Evolutionary conservation across 768 basidiomycete genomes (phyloP), one percentile per base, ranked within the genome.

Genomic region (Ramaria rubella): DNA sequence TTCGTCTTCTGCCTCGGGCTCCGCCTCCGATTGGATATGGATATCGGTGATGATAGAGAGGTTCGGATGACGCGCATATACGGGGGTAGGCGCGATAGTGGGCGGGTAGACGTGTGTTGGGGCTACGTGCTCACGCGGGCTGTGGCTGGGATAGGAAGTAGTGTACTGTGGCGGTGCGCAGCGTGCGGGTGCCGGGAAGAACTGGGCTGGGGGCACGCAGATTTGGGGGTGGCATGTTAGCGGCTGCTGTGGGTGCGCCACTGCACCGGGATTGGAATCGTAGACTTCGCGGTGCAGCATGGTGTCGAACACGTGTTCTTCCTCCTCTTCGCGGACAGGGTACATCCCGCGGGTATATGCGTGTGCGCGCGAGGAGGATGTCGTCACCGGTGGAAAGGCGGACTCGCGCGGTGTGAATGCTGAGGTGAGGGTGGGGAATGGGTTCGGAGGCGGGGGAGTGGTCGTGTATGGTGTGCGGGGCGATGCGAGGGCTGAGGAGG

Each of bases 11-110:
- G n/a, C n/a, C n/a, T n/a, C n/a, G 34, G 34, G 17, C 7, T 17
- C 17, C 8, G 34, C 19, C 15, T 23, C 14, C 21, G 38, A 52
- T 23, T 38, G 19, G n/a, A 24, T 5, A 31, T 14, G 43, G 26
- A 56, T 43, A 33, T 56, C 55, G 19, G 55, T 56, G 2, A 56
- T 56, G 26, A 56, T 56, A 12, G 55, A 56, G 15, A 56, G 36
- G 31, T 30, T 56, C 27, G 55, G 55, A 19, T 46, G 55, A 1
- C 55, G 55, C 33, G 55, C 55, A 46, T 56, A 53, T 53, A 53
- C 19, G 2, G 52, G 52, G 31, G 36, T 53, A 23, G 52, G 52
- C 17, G 52, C 52, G 34, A 53, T 8, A 38, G 52, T 53, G 17
- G 52, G 52, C 17, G 52, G 52, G 36, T 38, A 56, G 30, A 24